A percentile compares a stretch with the other conserved stretches of the same genome.
These are phyloP conservation scores for Aspergillus ostianus DNA, from an alignment of 495 filamentous ascomycete species.

Conservation along the genomic window DNA sequence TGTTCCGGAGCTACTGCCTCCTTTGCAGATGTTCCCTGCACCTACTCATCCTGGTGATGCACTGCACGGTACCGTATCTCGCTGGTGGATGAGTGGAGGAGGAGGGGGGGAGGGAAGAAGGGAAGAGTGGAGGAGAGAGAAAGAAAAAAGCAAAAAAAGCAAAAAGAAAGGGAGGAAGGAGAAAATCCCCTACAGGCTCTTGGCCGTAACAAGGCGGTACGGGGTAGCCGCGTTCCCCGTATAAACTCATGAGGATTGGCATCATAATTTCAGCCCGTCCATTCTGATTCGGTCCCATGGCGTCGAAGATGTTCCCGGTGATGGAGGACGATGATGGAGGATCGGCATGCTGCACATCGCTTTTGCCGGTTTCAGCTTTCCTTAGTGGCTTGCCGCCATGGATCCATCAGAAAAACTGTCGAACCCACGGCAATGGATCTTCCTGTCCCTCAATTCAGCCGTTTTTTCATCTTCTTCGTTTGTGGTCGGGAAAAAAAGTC, in stretches of 20 bases:
- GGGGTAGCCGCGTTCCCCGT: neutral
- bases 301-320: neutral
- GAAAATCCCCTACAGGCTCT: neutral
- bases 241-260: neutral
- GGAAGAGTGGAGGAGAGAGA: too few relatives aligned
- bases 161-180: neutral
- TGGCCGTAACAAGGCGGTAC: neutral
- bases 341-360: slow-evolving; percentile 33
- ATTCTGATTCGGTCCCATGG: slow-evolving; percentile 8
- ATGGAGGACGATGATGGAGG: slow-evolving; percentile 18
- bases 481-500: too few relatives aligned
- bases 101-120: neutral
- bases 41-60: neutral
- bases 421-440: slow-evolving; percentile 35
- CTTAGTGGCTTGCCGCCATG: slow-evolving; percentile 19
- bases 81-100: neutral
- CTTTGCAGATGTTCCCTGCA: neutral
- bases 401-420: slow-evolving; percentile 28
- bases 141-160: neutral
- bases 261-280: neutral
- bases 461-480: slow-evolving; percentile 9
- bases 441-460: slow-evolving; percentile 22
- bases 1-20: neutral
- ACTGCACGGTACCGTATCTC: neutral
- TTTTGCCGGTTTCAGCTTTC: slow-evolving; percentile 28